These are phyloP conservation scores for Claviceps sp. DNA, from an alignment of 2,329 filamentous ascomycete species.

Conservation along the genomic window DNA sequence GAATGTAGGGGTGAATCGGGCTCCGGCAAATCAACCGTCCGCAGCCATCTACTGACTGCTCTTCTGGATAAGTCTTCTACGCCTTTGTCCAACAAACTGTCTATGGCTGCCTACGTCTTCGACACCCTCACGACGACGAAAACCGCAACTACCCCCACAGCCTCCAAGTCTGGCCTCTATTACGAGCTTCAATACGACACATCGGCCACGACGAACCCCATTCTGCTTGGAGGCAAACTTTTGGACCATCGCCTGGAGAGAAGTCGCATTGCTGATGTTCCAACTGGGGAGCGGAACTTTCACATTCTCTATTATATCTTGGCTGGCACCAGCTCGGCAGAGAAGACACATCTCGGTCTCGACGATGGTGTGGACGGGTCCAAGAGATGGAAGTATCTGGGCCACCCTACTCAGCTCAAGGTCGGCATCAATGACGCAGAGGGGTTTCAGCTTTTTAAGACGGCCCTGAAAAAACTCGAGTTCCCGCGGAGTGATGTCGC, in stretches of 20 bases:
- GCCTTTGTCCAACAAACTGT: conserved; percentile 83
- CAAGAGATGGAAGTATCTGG: conserved; percentile 90
- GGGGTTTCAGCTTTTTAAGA: conserved; percentile 96
- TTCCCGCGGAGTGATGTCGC: conserved; percentile 89
- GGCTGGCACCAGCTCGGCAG: conserved; percentile 77
- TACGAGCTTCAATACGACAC: conserved; percentile 97
- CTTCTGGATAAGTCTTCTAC: conserved; percentile 84
- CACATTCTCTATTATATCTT: conserved; percentile 93
- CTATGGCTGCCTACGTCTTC: conserved; percentile 87
- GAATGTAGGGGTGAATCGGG: conserved; percentile 74
- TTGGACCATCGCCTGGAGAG: conserved; percentile 87
- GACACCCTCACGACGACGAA: conserved; percentile 95
- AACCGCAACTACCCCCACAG: conserved; percentile 85
- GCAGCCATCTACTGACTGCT: conserved; percentile 74
- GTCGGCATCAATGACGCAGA: conserved; percentile 93
- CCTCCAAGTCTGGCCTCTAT: conserved; percentile 89
- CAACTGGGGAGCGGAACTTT: conserved; percentile 92
- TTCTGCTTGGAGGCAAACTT: conserved; percentile 85
- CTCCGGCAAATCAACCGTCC: conserved; percentile 87
- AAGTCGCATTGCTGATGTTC: conserved; percentile 80
- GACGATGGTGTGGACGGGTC: conserved; percentile 36
- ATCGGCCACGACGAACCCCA: conserved; percentile 66
- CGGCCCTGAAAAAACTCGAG: conserved; percentile 81
- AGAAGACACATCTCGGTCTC: conserved; percentile 70
- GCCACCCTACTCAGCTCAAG: conserved; percentile 91